A percentile compares a stretch with the other conserved stretches of the same genome.
Evolutionary conservation across 1,284 basidiomycete genomes (phyloP).

Genomic region (Malassezia sp.): DNA sequence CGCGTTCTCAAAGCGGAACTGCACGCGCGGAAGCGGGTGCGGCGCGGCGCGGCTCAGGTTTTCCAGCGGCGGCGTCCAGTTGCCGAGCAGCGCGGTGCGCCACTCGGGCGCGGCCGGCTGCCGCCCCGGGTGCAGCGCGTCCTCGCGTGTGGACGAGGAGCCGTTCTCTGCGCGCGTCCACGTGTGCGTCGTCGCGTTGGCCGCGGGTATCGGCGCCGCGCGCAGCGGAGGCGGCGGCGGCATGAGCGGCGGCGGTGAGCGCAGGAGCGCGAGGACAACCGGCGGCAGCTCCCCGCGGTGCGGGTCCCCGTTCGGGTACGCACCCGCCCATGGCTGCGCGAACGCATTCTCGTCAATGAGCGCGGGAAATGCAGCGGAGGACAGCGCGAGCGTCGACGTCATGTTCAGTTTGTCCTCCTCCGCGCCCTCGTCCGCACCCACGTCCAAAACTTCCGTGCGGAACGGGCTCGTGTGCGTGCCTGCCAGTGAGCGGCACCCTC

Average conservation of each 20-base stretch:
- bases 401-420: not conserved
- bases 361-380: constrained; percentile 3
- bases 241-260: constrained; percentile 18
- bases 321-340: not conserved
- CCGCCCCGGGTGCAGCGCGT: constrained; percentile 22
- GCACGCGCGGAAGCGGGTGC: constrained; percentile 21
- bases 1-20: constrained; percentile 27
- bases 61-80: constrained; percentile 33
- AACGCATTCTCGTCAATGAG: not conserved
- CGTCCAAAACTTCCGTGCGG: too few relatives aligned
- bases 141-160: constrained; percentile 23
- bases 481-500: too few relatives aligned
- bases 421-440: too few relatives aligned
- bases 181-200: constrained; percentile 15
- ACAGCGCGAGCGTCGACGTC: not conserved
- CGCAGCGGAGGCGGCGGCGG: constrained; percentile 22
- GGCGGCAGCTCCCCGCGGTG: constrained; percentile 28
- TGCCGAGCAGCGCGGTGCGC: constrained; percentile 22
- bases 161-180: constrained; percentile 24
- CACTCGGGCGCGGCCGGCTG: constrained; percentile 30
- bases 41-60: constrained; percentile 1
- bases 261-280: constrained; percentile 17
- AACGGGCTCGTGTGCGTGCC: too few relatives aligned
- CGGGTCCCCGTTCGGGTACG: constrained; percentile 24
- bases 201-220: constrained; percentile 19